Evolutionary conservation across 805 yeast species (phyloP), one percentile per base, ranked within the genome.

Genomic region (Hanseniaspora mollemarum): DNA sequence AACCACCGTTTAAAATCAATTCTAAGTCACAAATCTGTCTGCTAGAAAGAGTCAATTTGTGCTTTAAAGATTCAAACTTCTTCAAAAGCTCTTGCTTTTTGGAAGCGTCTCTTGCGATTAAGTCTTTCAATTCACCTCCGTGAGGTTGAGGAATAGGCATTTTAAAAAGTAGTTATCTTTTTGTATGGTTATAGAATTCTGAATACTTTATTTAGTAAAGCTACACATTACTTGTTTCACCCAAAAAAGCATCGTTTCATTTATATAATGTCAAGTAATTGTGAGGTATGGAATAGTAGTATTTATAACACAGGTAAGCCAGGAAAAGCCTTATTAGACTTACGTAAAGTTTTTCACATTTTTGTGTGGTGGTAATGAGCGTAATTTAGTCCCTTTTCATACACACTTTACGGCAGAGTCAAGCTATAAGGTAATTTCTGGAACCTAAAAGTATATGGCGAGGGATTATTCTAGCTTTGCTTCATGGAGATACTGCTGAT

Each of bases 1-100:
- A 88, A 4, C 96, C 96, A 66, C 97, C 97, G 60, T 83, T 83
- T 54, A 90, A 70, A 62, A 88, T 85, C 66, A 90, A 73, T 70
- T 88, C 97, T 62, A 90, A 70, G 67, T 88, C 97, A 68, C 97
- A 88, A 52, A 88, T 72, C 66, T 88, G 96, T 65, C 97, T 82
- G 55, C 79, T 90, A 31, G 94, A 81, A 57, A 88, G 72, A 18
- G 54, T 55, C 61, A 62, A 59, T 26, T 70, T 57, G 43, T 68
- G 62, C 19, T 71, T 66, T 18, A 71, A 58, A 35, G 67, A 59
- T 29, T 71, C 68, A 18, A 81, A 74, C 67, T 87, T 92, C 25
- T 69, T 61, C 40, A 81, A 60, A 39, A 88, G 72, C 48, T 73
- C 70, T 5, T 62, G 63, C 58, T 75, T 79, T 57, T 75, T 77